Conservation (phyloP, 208 protist species). For the Acanthamoeba lenticulata region DNA sequence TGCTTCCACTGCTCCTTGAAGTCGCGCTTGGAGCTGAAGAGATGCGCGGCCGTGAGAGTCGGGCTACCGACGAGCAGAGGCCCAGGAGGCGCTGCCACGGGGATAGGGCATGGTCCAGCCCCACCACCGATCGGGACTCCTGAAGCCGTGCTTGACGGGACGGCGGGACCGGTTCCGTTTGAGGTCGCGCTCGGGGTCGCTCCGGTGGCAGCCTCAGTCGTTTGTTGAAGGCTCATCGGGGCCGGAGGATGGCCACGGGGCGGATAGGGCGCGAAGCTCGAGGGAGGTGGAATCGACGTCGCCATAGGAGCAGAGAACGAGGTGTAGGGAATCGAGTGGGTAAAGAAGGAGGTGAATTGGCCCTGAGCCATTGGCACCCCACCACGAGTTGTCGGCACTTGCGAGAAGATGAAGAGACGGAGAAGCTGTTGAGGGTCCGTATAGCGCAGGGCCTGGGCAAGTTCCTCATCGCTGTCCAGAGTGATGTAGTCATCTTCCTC, state of each 20-base stretch:
- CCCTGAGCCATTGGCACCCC: not conserved
- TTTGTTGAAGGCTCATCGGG: not conserved
- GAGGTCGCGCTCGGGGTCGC: not conserved
- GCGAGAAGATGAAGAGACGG: not conserved
- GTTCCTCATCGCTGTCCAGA: slow-evolving; percentile 25
- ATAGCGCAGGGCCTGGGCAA: not conserved
- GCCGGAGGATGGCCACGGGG: not conserved
- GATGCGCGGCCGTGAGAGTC: not conserved
- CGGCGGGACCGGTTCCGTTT: not conserved
- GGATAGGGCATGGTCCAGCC: not conserved
- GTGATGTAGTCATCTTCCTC: slow-evolving; percentile 30
- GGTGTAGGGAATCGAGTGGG: not conserved
- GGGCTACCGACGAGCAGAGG: not conserved
- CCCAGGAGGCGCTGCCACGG: not conserved
- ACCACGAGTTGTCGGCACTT: not conserved
- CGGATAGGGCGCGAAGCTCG: not conserved
- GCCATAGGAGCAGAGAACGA: not conserved
- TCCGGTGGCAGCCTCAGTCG: no score
- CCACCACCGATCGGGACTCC: not conserved
- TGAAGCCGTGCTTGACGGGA: not conserved
- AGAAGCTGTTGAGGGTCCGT: not conserved
- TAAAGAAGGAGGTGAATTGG: not conserved
- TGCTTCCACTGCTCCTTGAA: slow-evolving; percentile 24
- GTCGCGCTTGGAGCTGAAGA: not conserved
- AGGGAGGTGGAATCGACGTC: not conserved